Conservation (phyloP, 2,329 filamentous ascomycete species). For the Calcarisporium arbuscula region DNA sequence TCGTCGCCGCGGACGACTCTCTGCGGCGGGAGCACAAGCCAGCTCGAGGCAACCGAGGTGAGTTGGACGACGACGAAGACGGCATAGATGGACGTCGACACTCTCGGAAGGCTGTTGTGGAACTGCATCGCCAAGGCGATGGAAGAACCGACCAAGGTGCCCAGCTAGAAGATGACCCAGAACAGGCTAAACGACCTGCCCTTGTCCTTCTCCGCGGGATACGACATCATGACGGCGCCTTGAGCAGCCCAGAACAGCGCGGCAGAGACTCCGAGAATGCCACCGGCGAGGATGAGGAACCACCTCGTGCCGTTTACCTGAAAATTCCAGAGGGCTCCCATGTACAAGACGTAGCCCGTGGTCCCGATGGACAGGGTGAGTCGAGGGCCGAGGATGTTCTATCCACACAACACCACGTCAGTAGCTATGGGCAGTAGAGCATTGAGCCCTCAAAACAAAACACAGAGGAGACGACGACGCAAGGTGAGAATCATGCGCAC, state of each 20-base stretch:
- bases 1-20: too few species aligned
- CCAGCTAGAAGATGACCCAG: slow-evolving; percentile 6
- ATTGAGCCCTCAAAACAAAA: too few species aligned
- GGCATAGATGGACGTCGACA: too few species aligned
- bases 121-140: too few species aligned
- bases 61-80: too few species aligned
- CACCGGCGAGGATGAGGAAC: slow-evolving; percentile 14
- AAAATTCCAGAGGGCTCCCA: slow-evolving; percentile 15
- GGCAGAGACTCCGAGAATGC: slow-evolving; percentile 11
- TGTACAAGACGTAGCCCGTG: slow-evolving; percentile 14
- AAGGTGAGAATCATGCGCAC: too few species aligned
- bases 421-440: too few species aligned
- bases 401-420: too few species aligned
- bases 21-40: too few species aligned
- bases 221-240: slow-evolving; percentile 6
- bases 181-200: slow-evolving; percentile 8
- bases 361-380: slow-evolving; percentile 12
- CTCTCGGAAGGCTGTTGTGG: too few species aligned
- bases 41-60: too few species aligned
- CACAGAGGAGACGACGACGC: too few species aligned
- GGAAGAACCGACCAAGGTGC: slow-evolving; percentile 7
- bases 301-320: slow-evolving; percentile 12
- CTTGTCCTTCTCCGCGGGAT: slow-evolving; percentile 9
- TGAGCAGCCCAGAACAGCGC: slow-evolving; percentile 13
- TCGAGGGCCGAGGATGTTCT: slow-evolving; percentile 12